phyloP scores from a whole-genome alignment of 164 flowering plant genomes.

The Nymphaea colorata region DNA sequence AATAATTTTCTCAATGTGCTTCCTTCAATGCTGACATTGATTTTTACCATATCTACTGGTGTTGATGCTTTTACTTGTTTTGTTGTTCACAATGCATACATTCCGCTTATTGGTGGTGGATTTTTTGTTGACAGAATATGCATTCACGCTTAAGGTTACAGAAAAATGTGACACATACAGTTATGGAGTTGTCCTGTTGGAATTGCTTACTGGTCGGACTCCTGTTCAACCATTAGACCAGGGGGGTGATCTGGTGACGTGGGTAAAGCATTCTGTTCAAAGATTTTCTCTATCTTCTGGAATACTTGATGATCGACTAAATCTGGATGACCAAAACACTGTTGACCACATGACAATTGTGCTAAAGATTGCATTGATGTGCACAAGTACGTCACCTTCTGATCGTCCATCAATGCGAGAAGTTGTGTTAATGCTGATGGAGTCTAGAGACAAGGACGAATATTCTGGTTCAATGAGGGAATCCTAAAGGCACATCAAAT shows the following conservation, averaged over 20 bases:
- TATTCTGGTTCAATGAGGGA: conserved; percentile 7
- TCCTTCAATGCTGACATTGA: too few relatives aligned
- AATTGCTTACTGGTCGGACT: conserved; percentile 77
- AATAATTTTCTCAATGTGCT: too few relatives aligned
- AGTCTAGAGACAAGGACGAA: conserved; percentile 40
- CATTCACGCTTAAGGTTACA: conserved; percentile 94
- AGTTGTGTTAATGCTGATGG: conserved; percentile 72
- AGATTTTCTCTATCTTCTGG: conserved; percentile 40
- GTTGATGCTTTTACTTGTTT: neutral
- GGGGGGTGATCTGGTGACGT: conserved; percentile 87
- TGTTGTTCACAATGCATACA: neutral
- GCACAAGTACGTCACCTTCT: conserved; percentile 63
- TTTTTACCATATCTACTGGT: neutral
- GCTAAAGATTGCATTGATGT: conserved; percentile 65
- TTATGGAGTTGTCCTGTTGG: conserved; percentile 91
- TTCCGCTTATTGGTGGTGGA: too few relatives aligned
- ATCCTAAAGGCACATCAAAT: neutral
- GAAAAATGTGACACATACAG: conserved; percentile 94
- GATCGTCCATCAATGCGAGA: conserved; percentile 95
- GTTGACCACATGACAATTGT: conserved; percentile 70
- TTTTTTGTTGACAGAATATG: conserved; percentile 55
- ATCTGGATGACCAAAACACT: conserved; percentile 27
- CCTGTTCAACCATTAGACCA: conserved; percentile 87
- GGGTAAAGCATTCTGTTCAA: conserved; percentile 49
- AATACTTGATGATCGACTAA: conserved; percentile 57